These are phyloP conservation scores for Aspergillus tanneri DNA, from an alignment of 2,329 filamentous ascomycete species.

Conservation along the genomic window DNA sequence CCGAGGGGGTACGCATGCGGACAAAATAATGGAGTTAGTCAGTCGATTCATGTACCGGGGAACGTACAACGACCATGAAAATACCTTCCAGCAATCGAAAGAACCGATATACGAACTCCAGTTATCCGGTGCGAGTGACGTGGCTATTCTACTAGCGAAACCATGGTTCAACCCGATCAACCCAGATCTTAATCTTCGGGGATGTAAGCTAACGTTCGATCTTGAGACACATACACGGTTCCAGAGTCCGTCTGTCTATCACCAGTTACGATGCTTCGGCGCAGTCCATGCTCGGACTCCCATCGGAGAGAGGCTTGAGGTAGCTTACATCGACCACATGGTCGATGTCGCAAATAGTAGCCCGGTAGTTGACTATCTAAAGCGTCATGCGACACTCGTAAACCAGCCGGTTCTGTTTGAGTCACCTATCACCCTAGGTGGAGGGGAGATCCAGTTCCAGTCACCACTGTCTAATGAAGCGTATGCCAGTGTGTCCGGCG, in stretches of 20 bases:
- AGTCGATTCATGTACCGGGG: slow-evolving; percentile 98
- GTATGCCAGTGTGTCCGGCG: slow-evolving; percentile 94
- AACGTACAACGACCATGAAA: slow-evolving; percentile 88
- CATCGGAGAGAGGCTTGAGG: slow-evolving; percentile 94
- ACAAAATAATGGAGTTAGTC: slow-evolving; percentile 98
- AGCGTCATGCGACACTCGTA: slow-evolving; percentile 85
- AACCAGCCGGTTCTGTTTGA: slow-evolving; percentile 97
- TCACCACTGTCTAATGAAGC: slow-evolving; percentile 96
- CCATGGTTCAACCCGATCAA: slow-evolving; percentile 94
- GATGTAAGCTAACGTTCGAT: slow-evolving; percentile 93
- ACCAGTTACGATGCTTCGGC: slow-evolving; percentile 84
- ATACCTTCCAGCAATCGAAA: slow-evolving; percentile 96
- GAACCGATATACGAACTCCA: slow-evolving; percentile 95
- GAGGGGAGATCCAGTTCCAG: slow-evolving; percentile 77
- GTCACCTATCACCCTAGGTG: slow-evolving; percentile 92
- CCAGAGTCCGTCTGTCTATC: slow-evolving; percentile 93
- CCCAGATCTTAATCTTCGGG: slow-evolving; percentile 79
- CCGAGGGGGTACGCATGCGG: slow-evolving; percentile 71
- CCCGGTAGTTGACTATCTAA: slow-evolving; percentile 92
- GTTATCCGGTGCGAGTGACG: slow-evolving; percentile 81
- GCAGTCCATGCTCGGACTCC: slow-evolving; percentile 92
- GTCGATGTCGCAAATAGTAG: slow-evolving; percentile 90
- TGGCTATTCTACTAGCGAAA: slow-evolving; percentile 92
- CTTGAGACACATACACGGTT: slow-evolving; percentile 87
- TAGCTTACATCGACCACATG: slow-evolving; percentile 95